Base-by-base conservation (phyloP, 352 stramenopile species). In the Phytophthora meadii region DNA sequence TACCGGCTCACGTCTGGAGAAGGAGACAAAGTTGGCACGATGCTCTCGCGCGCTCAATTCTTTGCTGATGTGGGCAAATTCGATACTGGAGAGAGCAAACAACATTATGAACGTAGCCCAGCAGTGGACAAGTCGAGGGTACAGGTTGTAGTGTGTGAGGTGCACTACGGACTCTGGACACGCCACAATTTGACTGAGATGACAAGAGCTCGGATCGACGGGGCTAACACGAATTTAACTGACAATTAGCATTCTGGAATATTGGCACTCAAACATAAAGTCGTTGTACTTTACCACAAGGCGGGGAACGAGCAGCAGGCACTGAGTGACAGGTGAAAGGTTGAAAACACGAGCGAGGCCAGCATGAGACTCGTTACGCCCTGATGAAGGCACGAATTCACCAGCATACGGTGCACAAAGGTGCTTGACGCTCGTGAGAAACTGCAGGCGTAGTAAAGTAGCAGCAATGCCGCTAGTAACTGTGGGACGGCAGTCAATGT, bases 381-480 rank as follows among this genome's bases (percentile, higher is more conserved):
- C 19, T 88, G 74, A 47, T 92, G 84, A 2, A 86, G 49, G 34
- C 77, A 92, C 11, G 84, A 90, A 47, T 87, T 60, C 36, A 70
- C 59, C 25, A 91, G 55, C 57, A 88, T 71, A 11, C 67, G 78
- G 32, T 93, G 82, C 17, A 71, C 45, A 46, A 87, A 79, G 11
- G 55, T 64, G 50, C 80, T 91, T 1, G 61, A 65, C 5, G 54
- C 46, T 36, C 59, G 69, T 6, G 61, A 53, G 60, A 90, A 89
- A 12, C 82, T 93, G 67, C 63, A 77, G 2, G 80, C 77, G 59
- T 91, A 93, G 65, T 87, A 84, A 8, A 90, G 69, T 54, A 93
- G 49, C 7, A 90, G 44, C 30, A 84, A 25, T 11, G 68, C 68
- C 9, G 77, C 67, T 14, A 75, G 17, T 5, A 86, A 54, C 48